Conservation (phyloP, 768 basidiomycete species). For the Sporobolomyces phaffii region DNA sequence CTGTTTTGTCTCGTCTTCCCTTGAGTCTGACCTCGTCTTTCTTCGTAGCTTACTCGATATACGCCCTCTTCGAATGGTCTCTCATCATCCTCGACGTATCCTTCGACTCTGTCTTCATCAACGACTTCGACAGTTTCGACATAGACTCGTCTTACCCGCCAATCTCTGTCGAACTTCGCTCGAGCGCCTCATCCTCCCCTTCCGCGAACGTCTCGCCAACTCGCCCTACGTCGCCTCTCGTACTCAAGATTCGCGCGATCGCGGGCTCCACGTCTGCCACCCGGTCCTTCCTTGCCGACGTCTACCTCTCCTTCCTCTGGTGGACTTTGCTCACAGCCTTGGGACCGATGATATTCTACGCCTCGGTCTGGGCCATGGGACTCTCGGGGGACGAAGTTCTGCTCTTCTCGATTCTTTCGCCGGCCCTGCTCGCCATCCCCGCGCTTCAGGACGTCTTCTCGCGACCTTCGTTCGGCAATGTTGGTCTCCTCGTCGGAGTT, state of each 20-base stretch:
- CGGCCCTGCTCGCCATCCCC: slow-evolving; percentile 56
- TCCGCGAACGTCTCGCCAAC: background rate
- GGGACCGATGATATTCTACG: slow-evolving; percentile 37
- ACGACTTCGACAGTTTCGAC: slow-evolving; percentile 61
- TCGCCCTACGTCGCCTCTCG: background rate
- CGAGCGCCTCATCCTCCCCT: background rate
- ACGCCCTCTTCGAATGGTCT: slow-evolving; percentile 82
- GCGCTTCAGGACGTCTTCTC: slow-evolving; percentile 53
- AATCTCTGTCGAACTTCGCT: background rate
- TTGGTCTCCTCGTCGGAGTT: slow-evolving; percentile 53
- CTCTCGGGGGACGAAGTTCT: slow-evolving; percentile 76
- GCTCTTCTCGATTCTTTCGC: slow-evolving; percentile 64
- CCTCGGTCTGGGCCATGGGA: slow-evolving; percentile 71
- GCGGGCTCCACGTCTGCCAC: background rate
- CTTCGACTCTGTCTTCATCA: slow-evolving; percentile 63
- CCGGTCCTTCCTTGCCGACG: slow-evolving; percentile 35
- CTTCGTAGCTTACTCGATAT: slow-evolving; percentile 70
- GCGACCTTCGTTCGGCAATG: slow-evolving; percentile 52
- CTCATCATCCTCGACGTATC: slow-evolving; percentile 67
- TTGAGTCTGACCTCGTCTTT: no score
- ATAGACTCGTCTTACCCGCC: slow-evolving; percentile 34
- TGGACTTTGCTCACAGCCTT: slow-evolving; percentile 31
- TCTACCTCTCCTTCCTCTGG: slow-evolving; percentile 40
- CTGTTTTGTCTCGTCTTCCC: no score
- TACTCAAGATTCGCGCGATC: background rate